Evolutionary conservation across 306 rosid species (phyloP).

Genomic region (Heteromeles arbutifolia): DNA sequence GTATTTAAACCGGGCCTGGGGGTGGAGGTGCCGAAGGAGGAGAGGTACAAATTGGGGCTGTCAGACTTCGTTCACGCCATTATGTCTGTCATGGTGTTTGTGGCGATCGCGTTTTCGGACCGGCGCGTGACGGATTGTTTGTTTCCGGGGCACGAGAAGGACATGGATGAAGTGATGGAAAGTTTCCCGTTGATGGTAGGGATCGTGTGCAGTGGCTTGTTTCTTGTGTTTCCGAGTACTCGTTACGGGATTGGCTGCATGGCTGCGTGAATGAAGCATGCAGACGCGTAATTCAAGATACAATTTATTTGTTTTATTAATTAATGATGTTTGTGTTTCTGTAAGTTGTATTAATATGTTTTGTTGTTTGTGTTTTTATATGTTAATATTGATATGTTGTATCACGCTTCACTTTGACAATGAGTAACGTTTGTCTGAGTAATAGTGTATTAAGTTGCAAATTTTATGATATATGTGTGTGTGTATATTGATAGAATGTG

Average conservation of each 20-base stretch:
- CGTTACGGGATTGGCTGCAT: conserved; percentile 67
- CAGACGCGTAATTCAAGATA: not conserved
- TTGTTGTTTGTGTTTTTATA: not conserved
- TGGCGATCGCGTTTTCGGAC: conserved; percentile 73
- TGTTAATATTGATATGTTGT: not conserved
- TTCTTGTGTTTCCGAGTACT: conserved; percentile 62
- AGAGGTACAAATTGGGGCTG: conserved; percentile 28
- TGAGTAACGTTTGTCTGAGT: no score
- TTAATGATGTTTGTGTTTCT: not conserved
- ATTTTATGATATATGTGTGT: no score
- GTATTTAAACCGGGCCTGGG: conserved; percentile 53
- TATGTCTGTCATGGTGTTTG: conserved; percentile 73
- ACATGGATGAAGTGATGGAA: conserved; percentile 71
- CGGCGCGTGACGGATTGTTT: conserved; percentile 57
- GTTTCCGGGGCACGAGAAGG: conserved; percentile 55
- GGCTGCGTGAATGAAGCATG: conserved; percentile 32
- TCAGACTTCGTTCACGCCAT: conserved; percentile 63
- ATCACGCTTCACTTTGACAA: no score
- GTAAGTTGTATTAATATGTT: not conserved
- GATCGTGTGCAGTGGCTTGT: conserved; percentile 52
- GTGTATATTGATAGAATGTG: no score
- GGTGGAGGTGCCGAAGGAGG: conserved; percentile 44
- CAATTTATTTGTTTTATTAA: not conserved
- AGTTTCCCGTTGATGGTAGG: conserved; percentile 73
- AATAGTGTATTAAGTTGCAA: no score